Evolutionary conservation across 805 yeast genomes (phyloP).

Genomic region (Zygosaccharomyces bisporus): DNA sequence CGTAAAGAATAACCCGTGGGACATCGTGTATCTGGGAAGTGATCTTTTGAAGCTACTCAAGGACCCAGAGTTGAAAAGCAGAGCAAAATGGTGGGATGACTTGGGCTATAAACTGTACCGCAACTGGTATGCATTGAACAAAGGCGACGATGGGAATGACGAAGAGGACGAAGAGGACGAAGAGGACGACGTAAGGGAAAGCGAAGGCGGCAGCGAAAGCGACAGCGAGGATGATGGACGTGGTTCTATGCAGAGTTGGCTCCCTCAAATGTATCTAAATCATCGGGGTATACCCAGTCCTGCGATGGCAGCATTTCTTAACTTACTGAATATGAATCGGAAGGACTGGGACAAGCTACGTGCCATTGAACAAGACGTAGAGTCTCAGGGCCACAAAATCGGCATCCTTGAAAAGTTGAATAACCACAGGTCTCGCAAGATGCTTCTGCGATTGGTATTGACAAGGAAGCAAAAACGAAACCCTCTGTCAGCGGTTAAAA

Average conservation of each 20-base stretch:
- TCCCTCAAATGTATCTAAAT: slow-evolving; percentile 40
- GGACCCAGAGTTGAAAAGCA: slow-evolving; percentile 13
- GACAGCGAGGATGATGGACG: slow-evolving; percentile 19
- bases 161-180: slow-evolving; percentile 17
- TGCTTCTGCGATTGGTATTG: slow-evolving; percentile 1
- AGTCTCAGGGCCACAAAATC: slow-evolving; percentile 1
- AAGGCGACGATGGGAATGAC: slow-evolving; percentile 13
- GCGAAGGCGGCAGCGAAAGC: slow-evolving; percentile 20
- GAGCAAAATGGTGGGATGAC: slow-evolving; percentile 28
- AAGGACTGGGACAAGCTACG: slow-evolving; percentile 21
- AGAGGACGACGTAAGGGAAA: slow-evolving; percentile 15
- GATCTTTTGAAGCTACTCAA: slow-evolving; percentile 17
- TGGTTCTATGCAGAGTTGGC: slow-evolving; percentile 41
- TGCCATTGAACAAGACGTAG: slow-evolving; percentile 5
- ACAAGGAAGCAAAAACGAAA: neutral
- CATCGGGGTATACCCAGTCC: slow-evolving; percentile 44
- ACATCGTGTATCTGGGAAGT: slow-evolving; percentile 52
- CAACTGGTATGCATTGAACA: slow-evolving; percentile 17
- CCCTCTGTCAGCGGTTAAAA: neutral
- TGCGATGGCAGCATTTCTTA: slow-evolving; percentile 43
- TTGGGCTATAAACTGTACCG: slow-evolving; percentile 17
- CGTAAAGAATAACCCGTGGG: slow-evolving; percentile 49
- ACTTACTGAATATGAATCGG: slow-evolving; percentile 34
- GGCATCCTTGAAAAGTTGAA: slow-evolving; percentile 4
- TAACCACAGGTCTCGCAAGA: neutral